Evolutionary conservation across 2,329 filamentous ascomycete genomes (phyloP), one percentile per base, ranked within the genome.

Genomic region (Cladophialophora bantiana): DNA sequence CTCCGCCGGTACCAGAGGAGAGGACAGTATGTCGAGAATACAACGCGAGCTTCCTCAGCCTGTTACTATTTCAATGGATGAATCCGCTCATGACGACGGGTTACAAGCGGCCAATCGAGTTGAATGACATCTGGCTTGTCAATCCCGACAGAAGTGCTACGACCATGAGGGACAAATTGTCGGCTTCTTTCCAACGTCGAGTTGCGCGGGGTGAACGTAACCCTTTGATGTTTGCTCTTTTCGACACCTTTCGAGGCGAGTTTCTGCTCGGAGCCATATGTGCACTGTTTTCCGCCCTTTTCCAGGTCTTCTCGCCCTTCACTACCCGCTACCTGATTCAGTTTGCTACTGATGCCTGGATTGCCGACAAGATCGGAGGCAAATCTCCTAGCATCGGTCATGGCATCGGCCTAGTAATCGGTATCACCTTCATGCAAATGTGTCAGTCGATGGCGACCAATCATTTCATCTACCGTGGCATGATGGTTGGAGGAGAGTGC

Each of bases 401-500:
- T 54, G 95, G 94, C 26, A 82, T 98, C 64, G 94, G 94, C 0
- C 82, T 97, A 36, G 93, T 93, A 1, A 78, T 98, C 64, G 94
- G 92, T 7, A 90, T 98, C 64, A 93, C 91, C 0, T 77, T 85
- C 50, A 95, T 98, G 92, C 94, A 97, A 77, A 84, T 94, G 20
- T 75, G 90, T 10, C 92, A 96, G 78, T 94, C 90, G 76, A 75
- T 96, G 70, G 88, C 88, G 32, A 92, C 89, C 1, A 96, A 94
- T 74, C 94, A 98, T 75, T 97, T 96, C 80, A 90, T 98, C 75
- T 98, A 94, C 75, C 88, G 89, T 26, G 93, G 94, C 26, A 96
- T 97, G 90, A 89, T 96, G 80, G 88, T 96, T 45, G 95, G 94
- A 69, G 95, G 93, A 0, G 90, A 97, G 80, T 82, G 87, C 7